Evolutionary conservation across 768 basidiomycete species (phyloP), one percentile per base, ranked within the genome.

Genomic region (Russula sp.): DNA sequence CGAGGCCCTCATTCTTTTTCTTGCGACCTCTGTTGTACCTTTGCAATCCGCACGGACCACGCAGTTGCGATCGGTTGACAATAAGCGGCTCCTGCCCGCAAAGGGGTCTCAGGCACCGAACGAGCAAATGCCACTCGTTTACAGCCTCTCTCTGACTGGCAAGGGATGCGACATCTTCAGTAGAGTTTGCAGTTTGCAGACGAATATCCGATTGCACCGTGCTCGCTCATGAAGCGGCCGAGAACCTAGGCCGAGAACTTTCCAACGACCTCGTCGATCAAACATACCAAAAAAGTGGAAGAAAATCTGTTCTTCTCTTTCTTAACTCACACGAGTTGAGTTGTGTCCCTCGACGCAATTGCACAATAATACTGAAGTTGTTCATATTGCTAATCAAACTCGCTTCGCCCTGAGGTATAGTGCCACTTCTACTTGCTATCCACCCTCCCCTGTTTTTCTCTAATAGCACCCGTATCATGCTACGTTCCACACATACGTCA

Each of bases 321-420:
- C 56, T 46, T 26, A 7, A 44, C 52, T 16, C 53, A 13, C 34
- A 36, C 6, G 36, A 38, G n/a, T 11, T n/a, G 10, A 22, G 9
- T 46, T 16, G 13, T 5, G 51, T 28, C 53, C 61, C 53, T 48
- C 51, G 61, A 62, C 44, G 34, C 53, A 59, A 59, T 59, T 40
- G 59, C 26, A 28, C 22, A 51, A 51, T 38, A 6, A 51, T 42
- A n/a, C 38, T 28, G 22, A 51, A 51, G 36, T 30, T 18, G 49
- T 7, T 50, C 49, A 22, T 48, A 48, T 48, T 48, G 46, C n/a
- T 22, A 22, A 22, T 22, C 46, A 48, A 5, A 9, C 3, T 22
- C 0, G 22, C 11, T 24, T 22, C 22, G 46, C n/a, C 46, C 46
- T 22, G 46, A 48, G 10, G 46, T 48, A 22, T n/a, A 46, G 5